phyloP scores from a whole-genome alignment of 2,329 filamentous ascomycete genomes.

The Colletotrichum higginsianum region DNA sequence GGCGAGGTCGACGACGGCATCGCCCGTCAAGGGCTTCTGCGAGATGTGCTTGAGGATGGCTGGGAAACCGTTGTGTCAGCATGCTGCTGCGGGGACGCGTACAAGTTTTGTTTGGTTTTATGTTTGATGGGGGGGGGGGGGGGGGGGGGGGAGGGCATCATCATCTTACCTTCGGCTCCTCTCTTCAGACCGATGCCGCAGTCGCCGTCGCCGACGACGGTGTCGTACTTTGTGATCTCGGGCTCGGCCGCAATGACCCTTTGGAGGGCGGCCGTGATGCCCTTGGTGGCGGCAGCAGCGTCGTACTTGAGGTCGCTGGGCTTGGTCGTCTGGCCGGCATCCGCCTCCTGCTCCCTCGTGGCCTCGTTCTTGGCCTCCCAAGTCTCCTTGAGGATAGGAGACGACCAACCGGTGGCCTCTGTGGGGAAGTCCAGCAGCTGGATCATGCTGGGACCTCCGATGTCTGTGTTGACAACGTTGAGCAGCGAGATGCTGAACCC shows the following conservation, averaged over 20 bases:
- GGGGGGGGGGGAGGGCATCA: not conserved
- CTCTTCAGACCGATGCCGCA: constrained; percentile 90
- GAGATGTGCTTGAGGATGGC: constrained; percentile 67
- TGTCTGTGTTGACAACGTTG: constrained; percentile 73
- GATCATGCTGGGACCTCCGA: constrained; percentile 74
- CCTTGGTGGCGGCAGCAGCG: constrained; percentile 61
- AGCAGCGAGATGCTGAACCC: constrained; percentile 83
- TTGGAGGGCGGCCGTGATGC: constrained; percentile 71
- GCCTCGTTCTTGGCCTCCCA: constrained; percentile 72
- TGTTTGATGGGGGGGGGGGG: not conserved
- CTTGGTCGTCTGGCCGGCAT: constrained; percentile 52
- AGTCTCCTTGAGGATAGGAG: constrained; percentile 73
- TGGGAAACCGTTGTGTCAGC: constrained; percentile 48
- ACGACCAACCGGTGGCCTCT: constrained; percentile 79
- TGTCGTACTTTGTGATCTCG: constrained; percentile 81
- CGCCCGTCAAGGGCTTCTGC: constrained; percentile 62
- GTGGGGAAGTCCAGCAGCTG: constrained; percentile 79
- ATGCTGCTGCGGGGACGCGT: not conserved
- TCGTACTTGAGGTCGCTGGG: constrained; percentile 69
- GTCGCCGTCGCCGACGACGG: constrained; percentile 90
- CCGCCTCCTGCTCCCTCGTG: constrained; percentile 58
- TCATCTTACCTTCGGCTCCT: constrained; percentile 79
- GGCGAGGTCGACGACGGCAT: constrained; percentile 67
- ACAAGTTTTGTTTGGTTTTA: too few species aligned
- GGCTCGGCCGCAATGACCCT: constrained; percentile 77